phyloP scores from a whole-genome alignment of 371 early-diverging fungal species.

The Mucor piriformis region DNA sequence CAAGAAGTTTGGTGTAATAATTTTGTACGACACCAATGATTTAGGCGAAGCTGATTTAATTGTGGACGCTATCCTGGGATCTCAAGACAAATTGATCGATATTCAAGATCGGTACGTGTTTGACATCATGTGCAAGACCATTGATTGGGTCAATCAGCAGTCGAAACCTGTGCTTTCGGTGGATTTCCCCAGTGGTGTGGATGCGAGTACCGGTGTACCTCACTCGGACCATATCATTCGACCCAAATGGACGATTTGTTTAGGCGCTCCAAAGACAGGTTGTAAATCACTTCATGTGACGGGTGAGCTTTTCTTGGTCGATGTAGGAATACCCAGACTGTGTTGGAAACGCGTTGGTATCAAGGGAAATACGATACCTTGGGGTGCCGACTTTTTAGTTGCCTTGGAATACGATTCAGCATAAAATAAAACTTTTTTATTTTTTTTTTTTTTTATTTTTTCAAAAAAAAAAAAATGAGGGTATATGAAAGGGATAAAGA shows the following conservation, averaged over 20 bases:
- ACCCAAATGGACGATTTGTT: constrained; percentile 76
- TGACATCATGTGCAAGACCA: constrained; percentile 52
- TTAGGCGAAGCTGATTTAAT: constrained; percentile 61
- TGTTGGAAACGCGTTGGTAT: constrained; percentile 69
- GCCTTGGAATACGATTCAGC: constrained; percentile 56
- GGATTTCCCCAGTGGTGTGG: constrained; percentile 75
- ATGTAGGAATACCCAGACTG: constrained; percentile 73
- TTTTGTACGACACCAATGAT: constrained; percentile 18
- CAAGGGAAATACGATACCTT: constrained; percentile 61
- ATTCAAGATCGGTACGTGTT: constrained; percentile 48
- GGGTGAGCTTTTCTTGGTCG: constrained; percentile 78
- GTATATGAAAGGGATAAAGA: too few species aligned
- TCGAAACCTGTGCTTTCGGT: constrained; percentile 68
- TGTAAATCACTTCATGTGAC: constrained; percentile 56
- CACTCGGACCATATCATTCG: constrained; percentile 41
- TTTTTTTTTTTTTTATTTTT: background rate
- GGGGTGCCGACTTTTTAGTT: constrained; percentile 76
- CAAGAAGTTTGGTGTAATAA: constrained; percentile 37
- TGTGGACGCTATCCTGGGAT: constrained; percentile 76
- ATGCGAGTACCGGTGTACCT: constrained; percentile 57
- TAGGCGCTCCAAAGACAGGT: constrained; percentile 76
- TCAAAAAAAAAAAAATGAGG: too few species aligned
- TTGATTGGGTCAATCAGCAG: constrained; percentile 75
- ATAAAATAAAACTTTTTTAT: background rate
- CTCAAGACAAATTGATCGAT: constrained; percentile 62